Conservation (phyloP, 306 rosid species). For the Canavalia gladiata region DNA sequence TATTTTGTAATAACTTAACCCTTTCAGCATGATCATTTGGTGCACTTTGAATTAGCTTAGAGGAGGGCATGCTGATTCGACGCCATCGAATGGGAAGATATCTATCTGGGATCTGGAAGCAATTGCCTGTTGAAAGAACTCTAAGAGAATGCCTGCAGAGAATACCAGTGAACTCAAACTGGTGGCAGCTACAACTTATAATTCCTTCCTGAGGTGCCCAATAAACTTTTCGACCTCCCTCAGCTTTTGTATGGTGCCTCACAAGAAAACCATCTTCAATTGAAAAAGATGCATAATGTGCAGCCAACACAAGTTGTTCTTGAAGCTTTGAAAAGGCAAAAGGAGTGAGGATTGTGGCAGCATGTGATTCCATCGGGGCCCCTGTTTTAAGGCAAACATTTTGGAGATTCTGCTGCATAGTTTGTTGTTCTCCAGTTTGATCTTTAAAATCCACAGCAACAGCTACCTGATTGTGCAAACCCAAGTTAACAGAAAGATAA, state of each 20-base stretch:
- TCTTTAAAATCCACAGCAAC: conserved; percentile 96
- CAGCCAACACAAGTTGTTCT: conserved; percentile 97
- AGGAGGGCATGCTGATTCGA: conserved; percentile 73
- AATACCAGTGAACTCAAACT: conserved; percentile 94
- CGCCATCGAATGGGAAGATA: conserved; percentile 97
- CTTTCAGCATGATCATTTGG: conserved; percentile 76
- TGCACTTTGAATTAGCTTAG: conserved; percentile 66
- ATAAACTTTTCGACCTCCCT: conserved; percentile 85
- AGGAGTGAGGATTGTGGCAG: conserved; percentile 87
- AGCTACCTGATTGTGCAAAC: conserved; percentile 74
- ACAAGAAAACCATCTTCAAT: conserved; percentile 90
- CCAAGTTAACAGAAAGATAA: conserved; percentile 34
- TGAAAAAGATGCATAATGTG: conserved; percentile 93
- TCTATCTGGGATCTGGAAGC: conserved; percentile 94
- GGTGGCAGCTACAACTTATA: conserved; percentile 93
- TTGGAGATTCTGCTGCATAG: conserved; percentile 99
- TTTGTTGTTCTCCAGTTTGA: conserved; percentile 97
- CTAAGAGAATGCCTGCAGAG: conserved; percentile 93
- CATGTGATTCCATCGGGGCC: conserved; percentile 99
- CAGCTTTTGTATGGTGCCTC: conserved; percentile 92
- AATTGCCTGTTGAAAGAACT: conserved; percentile 92
- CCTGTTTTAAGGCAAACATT: conserved; percentile 96
- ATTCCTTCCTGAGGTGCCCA: conserved; percentile 90
- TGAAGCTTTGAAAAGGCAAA: conserved; percentile 94
- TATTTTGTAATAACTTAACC: conserved; percentile 74